Conservation (phyloP, 805 yeast genomes). For the Yamadazyma olivae region DNA sequence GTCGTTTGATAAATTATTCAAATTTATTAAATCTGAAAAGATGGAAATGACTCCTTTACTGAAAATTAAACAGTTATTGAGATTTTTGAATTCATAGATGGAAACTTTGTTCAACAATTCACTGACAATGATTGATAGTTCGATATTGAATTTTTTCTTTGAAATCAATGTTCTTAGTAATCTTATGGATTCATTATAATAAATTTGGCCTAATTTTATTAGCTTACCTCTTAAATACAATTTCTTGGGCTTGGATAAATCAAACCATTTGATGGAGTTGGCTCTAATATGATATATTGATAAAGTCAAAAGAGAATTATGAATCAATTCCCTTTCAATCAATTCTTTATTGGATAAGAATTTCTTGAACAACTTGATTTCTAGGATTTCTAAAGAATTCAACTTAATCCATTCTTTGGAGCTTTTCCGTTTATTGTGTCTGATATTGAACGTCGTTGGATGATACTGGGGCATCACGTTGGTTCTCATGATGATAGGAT, state of each 20-base stretch:
- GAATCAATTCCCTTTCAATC: constrained; percentile 6
- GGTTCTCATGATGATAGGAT: too few species aligned
- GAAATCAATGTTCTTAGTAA: constrained; percentile 6
- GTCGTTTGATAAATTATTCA: constrained; percentile 2
- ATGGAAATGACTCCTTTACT: constrained; percentile 19
- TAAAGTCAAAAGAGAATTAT: constrained; percentile 9
- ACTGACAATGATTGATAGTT: constrained; percentile 17
- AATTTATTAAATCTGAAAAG: constrained; percentile 13
- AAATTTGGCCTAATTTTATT: constrained; percentile 6
- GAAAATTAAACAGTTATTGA: constrained; percentile 17
- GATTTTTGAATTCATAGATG: constrained; percentile 18
- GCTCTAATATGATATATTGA: constrained; percentile 11
- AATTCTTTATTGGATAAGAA: constrained; percentile 5
- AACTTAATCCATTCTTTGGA: not conserved
- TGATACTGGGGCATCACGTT: too few species aligned
- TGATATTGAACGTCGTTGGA: too few species aligned
- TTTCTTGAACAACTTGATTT: constrained; percentile 6
- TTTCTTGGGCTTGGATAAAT: constrained; percentile 1
- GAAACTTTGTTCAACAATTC: constrained; percentile 19
- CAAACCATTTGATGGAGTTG: constrained; percentile 11
- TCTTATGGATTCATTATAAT: constrained; percentile 8
- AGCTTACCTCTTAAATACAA: constrained; percentile 3
- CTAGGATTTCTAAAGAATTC: constrained; percentile 5
- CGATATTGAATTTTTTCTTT: constrained; percentile 7
- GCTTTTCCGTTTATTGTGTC: not conserved